Base-by-base conservation (phyloP, 2,329 filamentous ascomycete species). In the Leptosphaerulina australis region DNA sequence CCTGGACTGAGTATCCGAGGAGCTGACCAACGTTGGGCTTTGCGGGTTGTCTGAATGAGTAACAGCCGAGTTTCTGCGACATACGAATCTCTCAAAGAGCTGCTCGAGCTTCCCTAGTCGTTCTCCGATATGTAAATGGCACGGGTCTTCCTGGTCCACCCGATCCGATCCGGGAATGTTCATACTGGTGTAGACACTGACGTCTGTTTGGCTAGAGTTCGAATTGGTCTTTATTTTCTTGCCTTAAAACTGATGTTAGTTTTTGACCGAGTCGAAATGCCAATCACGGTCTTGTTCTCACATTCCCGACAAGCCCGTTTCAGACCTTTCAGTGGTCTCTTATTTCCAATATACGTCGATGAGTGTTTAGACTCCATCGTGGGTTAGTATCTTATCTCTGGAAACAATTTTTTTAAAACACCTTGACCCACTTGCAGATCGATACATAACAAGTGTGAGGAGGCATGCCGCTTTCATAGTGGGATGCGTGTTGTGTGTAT, bases 291-390 rank as follows among this genome's bases (percentile, higher is more conserved):
- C 22, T 28, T 17, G 14, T 25, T 57, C 68, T 69, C 56, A 72
- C 69, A 72, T 61, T 71, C 66, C 66, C 68, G 69, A 46, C 66
- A 71, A 29, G 64, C 59, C 39, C 68, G 58, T 48, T 59, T 66
- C 25, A 68, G 45, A 28, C 62, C 56, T 50, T 60, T 68, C n/a
- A 53, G 54, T 14, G 60, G 52, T 24, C 69, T 52, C 52, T 71
- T 71, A 53, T 53, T 62, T 8, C 58, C 26, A 20, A 39, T 50
- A 44, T 60, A 37, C 1, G 48, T 31, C 2, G 48, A 37, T 4
- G 48, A 21, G 12, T 31, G 37, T 37, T 53, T 44, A 12, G 52
- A 53, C 26, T 65, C 66, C 63, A 66, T 66, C 2, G 30, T 55
- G 26, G 24, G 28, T 21, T 18, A 18, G 25, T 39, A 28, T 30